phyloP scores from a whole-genome alignment of 148 eudicot species.

The Chenopodium suecicum region DNA sequence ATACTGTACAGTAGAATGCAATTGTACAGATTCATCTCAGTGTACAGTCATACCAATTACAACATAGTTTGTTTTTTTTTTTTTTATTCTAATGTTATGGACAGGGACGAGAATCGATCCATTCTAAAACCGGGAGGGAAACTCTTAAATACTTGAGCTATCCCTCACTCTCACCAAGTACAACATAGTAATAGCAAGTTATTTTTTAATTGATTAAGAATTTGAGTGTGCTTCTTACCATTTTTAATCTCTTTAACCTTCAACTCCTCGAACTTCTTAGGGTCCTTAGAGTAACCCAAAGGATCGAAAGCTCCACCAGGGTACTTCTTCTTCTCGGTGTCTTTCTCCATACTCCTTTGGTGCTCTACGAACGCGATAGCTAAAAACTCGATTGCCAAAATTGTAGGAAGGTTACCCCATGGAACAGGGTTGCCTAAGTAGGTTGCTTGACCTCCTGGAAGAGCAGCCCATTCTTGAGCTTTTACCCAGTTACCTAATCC shows the following conservation, averaged over 20 bases:
- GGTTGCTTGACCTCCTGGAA: conserved; percentile 94
- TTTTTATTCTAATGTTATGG: too few relatives aligned
- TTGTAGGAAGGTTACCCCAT: conserved; percentile 93
- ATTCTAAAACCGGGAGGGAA: too few relatives aligned
- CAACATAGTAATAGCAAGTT: background rate
- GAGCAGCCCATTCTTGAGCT: conserved; percentile 98
- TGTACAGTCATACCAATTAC: too few relatives aligned
- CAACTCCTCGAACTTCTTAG: conserved; percentile 67
- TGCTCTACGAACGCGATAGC: conserved; percentile 88
- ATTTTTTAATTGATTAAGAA: background rate
- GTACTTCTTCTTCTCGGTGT: conserved; percentile 89
- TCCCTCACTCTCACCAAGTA: too few relatives aligned
- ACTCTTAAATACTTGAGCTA: too few relatives aligned
- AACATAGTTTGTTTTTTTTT: background rate
- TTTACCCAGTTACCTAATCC: conserved; percentile 98
- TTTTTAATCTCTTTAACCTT: conserved; percentile 97
- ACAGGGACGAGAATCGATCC: too few relatives aligned
- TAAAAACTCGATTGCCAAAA: conserved; percentile 81
- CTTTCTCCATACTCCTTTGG: conserved; percentile 92
- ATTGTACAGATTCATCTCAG: too few relatives aligned
- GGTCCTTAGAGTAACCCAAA: conserved; percentile 94
- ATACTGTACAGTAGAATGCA: too few relatives aligned
- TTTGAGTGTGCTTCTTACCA: conserved; percentile 39
- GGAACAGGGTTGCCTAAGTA: conserved; percentile 96
- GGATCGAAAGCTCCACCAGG: conserved; percentile 99